Evolutionary conservation across 305 asterid species (phyloP).

Genomic region (Withania somnifera): DNA sequence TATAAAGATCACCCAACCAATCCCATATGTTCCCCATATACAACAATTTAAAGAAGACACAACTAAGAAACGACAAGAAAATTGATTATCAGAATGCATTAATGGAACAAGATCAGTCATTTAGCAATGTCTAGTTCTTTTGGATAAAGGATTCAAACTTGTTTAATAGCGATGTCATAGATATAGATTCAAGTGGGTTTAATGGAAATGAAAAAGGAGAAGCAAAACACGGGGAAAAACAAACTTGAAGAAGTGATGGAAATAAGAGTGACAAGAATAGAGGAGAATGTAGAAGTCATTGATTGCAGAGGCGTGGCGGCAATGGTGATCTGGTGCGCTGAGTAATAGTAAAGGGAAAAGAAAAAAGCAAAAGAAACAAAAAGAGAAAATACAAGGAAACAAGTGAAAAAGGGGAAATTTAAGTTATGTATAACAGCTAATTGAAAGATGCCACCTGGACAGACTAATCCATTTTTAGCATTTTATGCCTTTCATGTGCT

Average conservation of each 20-base stretch:
- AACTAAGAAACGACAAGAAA: neutral
- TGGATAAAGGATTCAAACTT: neutral
- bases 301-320: neutral
- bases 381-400: neutral
- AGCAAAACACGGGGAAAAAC: neutral
- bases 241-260: neutral
- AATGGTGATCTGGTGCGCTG: neutral
- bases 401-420: neutral
- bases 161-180: neutral
- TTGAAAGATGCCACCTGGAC: neutral
- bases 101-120: neutral
- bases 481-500: neutral
- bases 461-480: neutral
- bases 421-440: neutral
- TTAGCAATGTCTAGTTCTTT: neutral
- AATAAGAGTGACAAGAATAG: neutral
- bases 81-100: neutral
- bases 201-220: neutral
- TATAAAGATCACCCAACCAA: too few species aligned
- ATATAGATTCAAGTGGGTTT: too few species aligned
- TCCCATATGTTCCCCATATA: neutral
- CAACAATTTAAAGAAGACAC: neutral
- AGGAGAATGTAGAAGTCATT: neutral
- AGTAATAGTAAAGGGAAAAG: neutral
- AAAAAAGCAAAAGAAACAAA: neutral